Evolutionary conservation across 2,329 filamentous ascomycete species (phyloP), one percentile per base, ranked within the genome.

Genomic region (Madurella fahalii): DNA sequence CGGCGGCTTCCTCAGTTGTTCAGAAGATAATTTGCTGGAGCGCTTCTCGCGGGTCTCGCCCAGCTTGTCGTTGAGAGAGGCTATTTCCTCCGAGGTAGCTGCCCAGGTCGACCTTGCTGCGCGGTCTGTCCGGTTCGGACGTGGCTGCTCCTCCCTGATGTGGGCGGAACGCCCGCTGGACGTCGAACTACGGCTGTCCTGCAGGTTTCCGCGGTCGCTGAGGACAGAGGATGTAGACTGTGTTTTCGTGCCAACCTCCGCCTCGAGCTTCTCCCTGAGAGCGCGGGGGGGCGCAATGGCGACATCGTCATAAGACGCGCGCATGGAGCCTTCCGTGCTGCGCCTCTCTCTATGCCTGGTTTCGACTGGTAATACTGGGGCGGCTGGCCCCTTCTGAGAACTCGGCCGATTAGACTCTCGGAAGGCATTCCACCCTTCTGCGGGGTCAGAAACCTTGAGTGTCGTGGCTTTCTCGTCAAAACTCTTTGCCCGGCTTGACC

Each of bases 391-490:
- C 18, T 42, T 56, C 40, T 58, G 49, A 16, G 53, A 41, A 25
- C 44, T 52, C 17, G 40, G 52, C 40, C 52, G 50, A 39, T 56
- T 53, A n/a, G 58, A 20, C 31, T 56, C 60, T 39, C 53, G 50
- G 2, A 7, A 25, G 7, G 50, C 58, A 40, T 48, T 56, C 40
- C 56, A 54, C 31, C 54, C 58, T 39, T 60, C 62, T 9, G 42
- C 49, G 15, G 55, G 42, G 39, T 59, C 57, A 3, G 59, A 39
- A 25, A 57, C 45, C 16, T 50, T 58, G 18, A 51, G 47, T 5
- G 55, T 53, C n/a, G 50, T 64, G 17, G 61, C 41, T 52, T 67
- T 64, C 12, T 62, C 61, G 44, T 64, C 66, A n/a, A 69, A 61
- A 50, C 62, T 67, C 41, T 56, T 65, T 34, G 67, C 64, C 59